Base-by-base conservation (phyloP, 2,329 filamentous ascomycete species). In the Hypocreales sp. region DNA sequence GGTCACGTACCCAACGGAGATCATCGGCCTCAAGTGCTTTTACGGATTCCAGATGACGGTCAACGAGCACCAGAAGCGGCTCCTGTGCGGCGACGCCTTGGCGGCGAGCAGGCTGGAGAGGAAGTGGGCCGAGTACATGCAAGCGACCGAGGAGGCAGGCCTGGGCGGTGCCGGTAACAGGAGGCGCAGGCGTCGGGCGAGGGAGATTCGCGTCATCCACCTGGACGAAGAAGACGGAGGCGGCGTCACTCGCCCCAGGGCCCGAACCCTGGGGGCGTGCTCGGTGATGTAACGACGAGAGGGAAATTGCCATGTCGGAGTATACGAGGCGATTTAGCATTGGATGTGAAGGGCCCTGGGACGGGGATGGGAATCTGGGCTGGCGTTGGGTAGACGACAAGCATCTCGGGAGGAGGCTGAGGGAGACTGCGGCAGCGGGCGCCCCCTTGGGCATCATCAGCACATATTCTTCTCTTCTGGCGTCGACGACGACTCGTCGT, bases 11-110 rank as follows among this genome's bases (percentile, higher is more conserved):
- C 80, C 83, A 0, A 69, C 72, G 1, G 77, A 93, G 46, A 71
- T 92, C 31, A 83, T 95, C 33, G 64, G 73, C 5, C 64, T 95
- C 23, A 94, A 93, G 51, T 92, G 84, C 52, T 95, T 87, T 58
- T 92, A 92, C 49, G 83, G 79, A 22, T 94, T 82, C 71, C 87
- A 95, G 54, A 81, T 82, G 56, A 94, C 84, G 0, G 84, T 94
- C 5, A 79, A 94, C 39, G 84, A 94, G 49, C 87, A 95, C 51
- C 84, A 75, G 28, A 87, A 86, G 55, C 72, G 86, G 4, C 81
- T 94, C 1, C 51, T 92, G 27, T 63, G 70, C 5, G 82, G 82
- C 6, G 80, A 93, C 35, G 67, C 83, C 32, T 60, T 64, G 0
- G 66, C 79, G 1, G 90, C 90, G 1, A 65, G 64, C 20, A 63